These are phyloP conservation scores for Mycotypha africana DNA, from an alignment of 371 early-diverging fungal genomes.

Conservation along the genomic window DNA sequence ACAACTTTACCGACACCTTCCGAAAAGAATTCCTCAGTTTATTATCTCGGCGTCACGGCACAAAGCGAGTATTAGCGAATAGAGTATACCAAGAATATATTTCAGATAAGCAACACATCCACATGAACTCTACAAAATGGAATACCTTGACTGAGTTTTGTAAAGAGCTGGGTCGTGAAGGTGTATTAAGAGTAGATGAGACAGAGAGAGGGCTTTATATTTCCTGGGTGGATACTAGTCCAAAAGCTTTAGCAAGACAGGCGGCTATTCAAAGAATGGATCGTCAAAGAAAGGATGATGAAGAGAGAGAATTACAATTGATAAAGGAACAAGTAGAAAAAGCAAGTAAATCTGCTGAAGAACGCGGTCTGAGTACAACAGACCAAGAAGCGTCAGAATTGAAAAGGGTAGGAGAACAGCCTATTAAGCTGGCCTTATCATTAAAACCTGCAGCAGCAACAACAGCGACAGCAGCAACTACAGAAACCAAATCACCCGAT, in stretches of 20 bases:
- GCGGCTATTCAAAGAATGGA: constrained; percentile 85
- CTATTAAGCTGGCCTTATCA: constrained; percentile 32
- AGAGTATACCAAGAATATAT: constrained; percentile 96
- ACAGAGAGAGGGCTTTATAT: constrained; percentile 88
- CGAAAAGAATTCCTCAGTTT: constrained; percentile 64
- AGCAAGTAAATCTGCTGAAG: constrained; percentile 54
- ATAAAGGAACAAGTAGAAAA: constrained; percentile 80
- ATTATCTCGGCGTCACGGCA: constrained; percentile 75
- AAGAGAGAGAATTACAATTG: constrained; percentile 73
- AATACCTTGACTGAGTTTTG: constrained; percentile 81
- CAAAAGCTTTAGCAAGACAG: constrained; percentile 74
- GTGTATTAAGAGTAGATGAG: constrained; percentile 84
- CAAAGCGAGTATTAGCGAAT: constrained; percentile 84
- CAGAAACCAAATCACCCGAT: constrained; percentile 8
- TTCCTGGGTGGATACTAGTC: constrained; percentile 88
- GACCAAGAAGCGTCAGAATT: constrained; percentile 55
- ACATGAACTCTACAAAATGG: constrained; percentile 97
- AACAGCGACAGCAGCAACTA: constrained; percentile 10
- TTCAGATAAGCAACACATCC: constrained; percentile 82
- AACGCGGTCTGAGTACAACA: constrained; percentile 19
- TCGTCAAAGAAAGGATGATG: constrained; percentile 73
- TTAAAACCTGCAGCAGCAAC: constrained; percentile 20
- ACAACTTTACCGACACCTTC: constrained; percentile 72
- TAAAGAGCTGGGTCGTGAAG: constrained; percentile 79
- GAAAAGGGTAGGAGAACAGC: constrained; percentile 47